These are phyloP conservation scores for Inonotus hispidus DNA, from an alignment of 1,284 basidiomycete genomes.

Conservation along the genomic window DNA sequence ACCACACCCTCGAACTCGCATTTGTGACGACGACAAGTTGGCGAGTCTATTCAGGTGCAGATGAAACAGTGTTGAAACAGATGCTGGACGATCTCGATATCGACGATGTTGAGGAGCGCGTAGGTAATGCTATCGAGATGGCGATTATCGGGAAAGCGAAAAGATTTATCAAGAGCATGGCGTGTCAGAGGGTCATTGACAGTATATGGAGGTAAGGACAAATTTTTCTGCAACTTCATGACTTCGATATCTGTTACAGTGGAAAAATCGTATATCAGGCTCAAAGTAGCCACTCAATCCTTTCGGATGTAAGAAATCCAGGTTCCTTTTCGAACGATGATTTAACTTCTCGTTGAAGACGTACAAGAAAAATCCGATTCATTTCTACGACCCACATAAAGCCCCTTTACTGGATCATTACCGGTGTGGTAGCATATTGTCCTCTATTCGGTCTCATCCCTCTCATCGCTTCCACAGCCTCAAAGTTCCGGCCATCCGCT, in stretches of 20 bases:
- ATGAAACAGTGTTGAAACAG: slow-evolving; percentile 51
- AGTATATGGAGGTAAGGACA: slow-evolving; percentile 64
- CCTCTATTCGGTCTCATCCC: not conserved
- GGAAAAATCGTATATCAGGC: slow-evolving; percentile 90
- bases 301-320: slow-evolving; percentile 66
- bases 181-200: slow-evolving; percentile 85
- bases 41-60: slow-evolving; percentile 84
- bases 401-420: slow-evolving; percentile 93
- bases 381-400: slow-evolving; percentile 91
- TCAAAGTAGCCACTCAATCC: slow-evolving; percentile 77
- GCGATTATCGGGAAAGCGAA: slow-evolving; percentile 84
- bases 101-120: slow-evolving; percentile 68
- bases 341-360: slow-evolving; percentile 45
- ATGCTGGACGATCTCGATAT: slow-evolving; percentile 66
- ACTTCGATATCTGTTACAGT: slow-evolving; percentile 31
- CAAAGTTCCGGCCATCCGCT: slow-evolving; percentile 88
- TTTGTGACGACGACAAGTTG: slow-evolving; percentile 82
- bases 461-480: slow-evolving; percentile 43
- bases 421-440: slow-evolving; percentile 42
- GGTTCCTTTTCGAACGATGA: not conserved
- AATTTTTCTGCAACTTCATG: not conserved
- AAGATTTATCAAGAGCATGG: slow-evolving; percentile 79
- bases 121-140: slow-evolving; percentile 89
- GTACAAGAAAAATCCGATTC: slow-evolving; percentile 88
- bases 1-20: slow-evolving; percentile 72